Base-by-base conservation (phyloP, 2,329 filamentous ascomycete species). In the Tolypocladium tundrense region DNA sequence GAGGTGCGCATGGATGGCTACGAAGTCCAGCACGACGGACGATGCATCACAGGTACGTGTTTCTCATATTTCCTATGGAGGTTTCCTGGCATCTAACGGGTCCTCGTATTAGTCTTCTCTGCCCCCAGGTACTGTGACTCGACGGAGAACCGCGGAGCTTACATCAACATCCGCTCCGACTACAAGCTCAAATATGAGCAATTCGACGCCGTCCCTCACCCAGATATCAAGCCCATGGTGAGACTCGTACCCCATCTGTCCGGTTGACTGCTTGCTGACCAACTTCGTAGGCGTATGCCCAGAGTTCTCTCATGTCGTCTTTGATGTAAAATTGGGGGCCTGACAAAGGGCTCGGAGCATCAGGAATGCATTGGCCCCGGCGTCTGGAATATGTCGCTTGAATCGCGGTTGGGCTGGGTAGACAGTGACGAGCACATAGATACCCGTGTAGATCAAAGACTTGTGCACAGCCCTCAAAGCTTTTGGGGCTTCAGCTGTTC, bases 1-100 rank as follows among this genome's bases (percentile, higher is more conserved):
- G 94, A 99, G 73, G 94, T 99, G 35, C 86, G 94, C 66, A 99
- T 99, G 94, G 92, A 94, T 60, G 94, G 94, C n/a, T 99, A 97
- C 69, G 93, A 99, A 72, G 89, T 96, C 64, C 93, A 99, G 79
- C 94, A 99, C 72, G 88, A 94, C 66, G 94, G 93, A 63, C 87
- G 85, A 66, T 99, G 94, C 72, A 97, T 99, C 66, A 99, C 94
- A 53, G 88, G 88, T 90, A 79, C 64, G 80, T 73, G 19, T 54
- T 50, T 52, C 19, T 9, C 19, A 10, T 21, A 9, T 37, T 52
- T 31, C 21, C 48, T 52, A 37, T 21, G 19, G 31, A 52, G 19
- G 11, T 52, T 35, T 52, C 10, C 45, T 10, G 19, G 31, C 27
- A n/a, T 52, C 48, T 52, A 13, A 60, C 55, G 43, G n/a, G 21